Conservation (phyloP, 2,329 filamentous ascomycete genomes). For the Colletotrichum scovillei region DNA sequence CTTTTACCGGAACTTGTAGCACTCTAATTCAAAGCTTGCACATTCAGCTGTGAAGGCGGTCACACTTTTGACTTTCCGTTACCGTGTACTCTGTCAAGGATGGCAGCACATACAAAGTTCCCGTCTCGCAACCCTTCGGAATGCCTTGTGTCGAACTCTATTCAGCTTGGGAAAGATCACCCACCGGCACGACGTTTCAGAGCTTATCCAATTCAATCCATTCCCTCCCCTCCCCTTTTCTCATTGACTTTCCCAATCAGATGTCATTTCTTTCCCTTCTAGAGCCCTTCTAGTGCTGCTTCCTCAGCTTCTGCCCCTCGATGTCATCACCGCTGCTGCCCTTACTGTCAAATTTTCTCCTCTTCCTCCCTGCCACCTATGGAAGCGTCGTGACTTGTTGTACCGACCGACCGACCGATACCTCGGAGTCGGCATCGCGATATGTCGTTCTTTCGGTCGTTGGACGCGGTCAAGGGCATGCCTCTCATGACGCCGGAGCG, state of each 20-base stretch:
- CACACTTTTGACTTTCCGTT: not conserved
- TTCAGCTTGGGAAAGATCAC: not conserved
- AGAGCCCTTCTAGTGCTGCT: not conserved
- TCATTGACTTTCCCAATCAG: not conserved
- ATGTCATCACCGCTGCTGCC: not conserved
- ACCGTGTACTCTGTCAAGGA: not conserved
- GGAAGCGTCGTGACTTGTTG: not conserved
- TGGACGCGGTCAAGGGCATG: slow-evolving; percentile 20
- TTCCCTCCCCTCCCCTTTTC: no score
- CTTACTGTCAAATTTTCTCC: not conserved
- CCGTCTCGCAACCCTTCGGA: not conserved
- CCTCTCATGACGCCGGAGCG: slow-evolving; percentile 13
- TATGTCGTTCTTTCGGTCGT: not conserved
- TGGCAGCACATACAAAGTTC: not conserved
- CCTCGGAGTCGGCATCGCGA: not conserved
- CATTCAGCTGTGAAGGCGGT: accelerated
- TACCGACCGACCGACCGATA: not conserved
- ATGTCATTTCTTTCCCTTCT: not conserved
- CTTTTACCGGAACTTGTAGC: not conserved
- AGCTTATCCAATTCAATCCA: not conserved
- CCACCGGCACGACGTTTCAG: not conserved
- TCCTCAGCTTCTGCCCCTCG: not conserved
- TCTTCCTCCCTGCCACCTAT: not conserved
- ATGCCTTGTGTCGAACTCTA: not conserved
- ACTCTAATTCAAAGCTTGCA: not conserved